A percentile compares a stretch with the other conserved stretches of the same genome.
Evolutionary conservation across 768 basidiomycete species (phyloP).

Genomic region (Trametes punicea): DNA sequence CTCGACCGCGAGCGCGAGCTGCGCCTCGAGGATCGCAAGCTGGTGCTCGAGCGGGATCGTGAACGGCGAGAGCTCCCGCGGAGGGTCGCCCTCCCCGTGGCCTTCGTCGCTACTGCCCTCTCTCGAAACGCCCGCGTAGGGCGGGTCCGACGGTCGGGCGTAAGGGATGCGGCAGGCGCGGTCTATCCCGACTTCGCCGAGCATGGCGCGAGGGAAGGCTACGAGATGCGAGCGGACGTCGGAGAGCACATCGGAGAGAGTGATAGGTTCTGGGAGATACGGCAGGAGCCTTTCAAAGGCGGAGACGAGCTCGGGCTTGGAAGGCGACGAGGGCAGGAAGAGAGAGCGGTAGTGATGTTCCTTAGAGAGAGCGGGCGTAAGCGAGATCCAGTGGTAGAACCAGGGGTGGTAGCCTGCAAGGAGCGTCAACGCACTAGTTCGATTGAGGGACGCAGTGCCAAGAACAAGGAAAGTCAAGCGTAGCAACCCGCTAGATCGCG

Average conservation of each 20-base stretch:
- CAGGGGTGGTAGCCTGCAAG: constrained; percentile 86
- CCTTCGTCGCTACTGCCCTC: constrained; percentile 13
- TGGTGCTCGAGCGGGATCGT: constrained; percentile 80
- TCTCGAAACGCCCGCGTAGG: constrained; percentile 9
- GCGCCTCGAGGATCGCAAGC: constrained; percentile 71
- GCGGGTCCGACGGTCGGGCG: constrained; percentile 39
- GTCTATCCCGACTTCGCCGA: constrained; percentile 95
- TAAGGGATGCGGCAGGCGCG: constrained; percentile 71
- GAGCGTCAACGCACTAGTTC: constrained; percentile 10
- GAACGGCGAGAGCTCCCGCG: constrained; percentile 70
- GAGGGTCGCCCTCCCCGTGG: constrained; percentile 9
- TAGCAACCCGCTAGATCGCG: background rate
- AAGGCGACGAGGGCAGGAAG: constrained; percentile 44
- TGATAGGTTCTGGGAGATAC: constrained; percentile 68
- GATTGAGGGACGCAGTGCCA: background rate
- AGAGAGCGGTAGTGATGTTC: constrained; percentile 73
- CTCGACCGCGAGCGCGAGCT: constrained; percentile 82
- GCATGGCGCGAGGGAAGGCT: constrained; percentile 67
- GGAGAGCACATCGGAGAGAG: constrained; percentile 54
- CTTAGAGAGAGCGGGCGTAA: constrained; percentile 44
- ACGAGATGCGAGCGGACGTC: constrained; percentile 59
- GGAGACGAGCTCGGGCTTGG: constrained; percentile 30
- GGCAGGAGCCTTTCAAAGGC: constrained; percentile 57
- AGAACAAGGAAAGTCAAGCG: background rate
- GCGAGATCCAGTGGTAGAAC: constrained; percentile 79